phyloP scores from a whole-genome alignment of 495 filamentous ascomycete species.

The Penicillium mononematosum region DNA sequence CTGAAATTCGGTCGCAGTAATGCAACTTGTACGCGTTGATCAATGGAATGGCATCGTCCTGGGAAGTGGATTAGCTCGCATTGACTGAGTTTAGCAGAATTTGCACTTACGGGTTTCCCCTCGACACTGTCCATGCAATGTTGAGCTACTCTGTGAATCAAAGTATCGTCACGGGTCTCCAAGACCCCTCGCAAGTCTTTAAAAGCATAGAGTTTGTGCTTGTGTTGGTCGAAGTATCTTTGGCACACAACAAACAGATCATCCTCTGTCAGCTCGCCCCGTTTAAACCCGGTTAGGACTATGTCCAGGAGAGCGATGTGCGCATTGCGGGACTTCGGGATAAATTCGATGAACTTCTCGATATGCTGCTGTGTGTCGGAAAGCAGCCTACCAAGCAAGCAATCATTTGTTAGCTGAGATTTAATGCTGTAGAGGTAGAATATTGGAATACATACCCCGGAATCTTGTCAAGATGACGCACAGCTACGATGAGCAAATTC shows the following conservation, averaged over 20 bases:
- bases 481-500: slow-evolving; percentile 40
- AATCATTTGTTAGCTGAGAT: neutral
- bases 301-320: slow-evolving; percentile 42
- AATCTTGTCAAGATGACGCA: slow-evolving; percentile 27
- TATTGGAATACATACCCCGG: slow-evolving; percentile 32
- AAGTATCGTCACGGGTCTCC: slow-evolving; percentile 36
- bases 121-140: slow-evolving; percentile 20
- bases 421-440: neutral
- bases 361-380: slow-evolving; percentile 33
- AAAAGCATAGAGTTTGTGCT: slow-evolving; percentile 54
- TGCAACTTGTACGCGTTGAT: slow-evolving; percentile 58
- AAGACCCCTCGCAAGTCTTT: slow-evolving; percentile 51
- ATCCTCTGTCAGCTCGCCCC: slow-evolving; percentile 32
- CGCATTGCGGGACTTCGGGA: slow-evolving; percentile 50
- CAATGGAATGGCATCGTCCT: slow-evolving; percentile 32
- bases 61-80: slow-evolving; percentile 9
- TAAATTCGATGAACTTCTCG: slow-evolving; percentile 35
- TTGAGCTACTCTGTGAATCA: slow-evolving; percentile 24
- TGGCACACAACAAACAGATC: slow-evolving; percentile 44
- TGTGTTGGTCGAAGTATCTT: slow-evolving; percentile 50
- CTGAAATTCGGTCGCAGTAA: slow-evolving; percentile 53
- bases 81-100: neutral
- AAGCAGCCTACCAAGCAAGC: slow-evolving; percentile 27
- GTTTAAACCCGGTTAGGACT: slow-evolving; percentile 24
- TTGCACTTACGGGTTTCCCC: slow-evolving; percentile 35